Conservation (phyloP, 2,329 filamentous ascomycete species). For the Thyridium curvatum region DNA sequence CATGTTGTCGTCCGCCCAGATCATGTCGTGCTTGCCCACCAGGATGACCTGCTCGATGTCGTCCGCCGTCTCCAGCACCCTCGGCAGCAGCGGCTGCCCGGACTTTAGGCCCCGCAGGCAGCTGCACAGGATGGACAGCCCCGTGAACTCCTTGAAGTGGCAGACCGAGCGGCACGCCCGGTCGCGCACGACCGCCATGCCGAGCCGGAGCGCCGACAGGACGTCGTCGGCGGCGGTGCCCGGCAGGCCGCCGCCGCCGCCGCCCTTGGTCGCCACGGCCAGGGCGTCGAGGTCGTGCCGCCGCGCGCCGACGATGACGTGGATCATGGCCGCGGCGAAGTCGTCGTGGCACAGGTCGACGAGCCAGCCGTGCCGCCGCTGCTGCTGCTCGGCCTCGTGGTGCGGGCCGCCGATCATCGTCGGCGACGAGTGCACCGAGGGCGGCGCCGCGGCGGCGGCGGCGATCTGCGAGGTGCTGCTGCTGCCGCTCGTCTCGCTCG, state of each 20-base stretch:
- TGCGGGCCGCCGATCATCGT: neutral
- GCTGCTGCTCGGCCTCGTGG: too few relatives aligned
- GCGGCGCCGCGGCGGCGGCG: neutral
- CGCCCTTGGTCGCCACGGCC: neutral
- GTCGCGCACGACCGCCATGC: slow-evolving; percentile 7
- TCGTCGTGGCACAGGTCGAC: slow-evolving; percentile 17
- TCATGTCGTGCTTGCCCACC: slow-evolving; percentile 11
- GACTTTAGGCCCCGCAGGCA: slow-evolving; percentile 8
- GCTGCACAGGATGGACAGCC: slow-evolving; percentile 10
- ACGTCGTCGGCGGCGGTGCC: neutral
- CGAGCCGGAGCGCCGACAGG: neutral
- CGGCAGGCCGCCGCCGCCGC: neutral
- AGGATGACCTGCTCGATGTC: slow-evolving; percentile 15
- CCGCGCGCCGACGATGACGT: slow-evolving; percentile 11
- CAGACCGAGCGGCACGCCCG: slow-evolving; percentile 13
- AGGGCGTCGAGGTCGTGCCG: slow-evolving; percentile 5
- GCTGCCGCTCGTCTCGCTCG: slow-evolving; percentile 1
- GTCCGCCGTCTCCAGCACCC: slow-evolving; percentile 10
- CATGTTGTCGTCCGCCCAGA: slow-evolving; percentile 9
- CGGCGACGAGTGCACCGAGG: slow-evolving; percentile 2
- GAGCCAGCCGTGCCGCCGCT: slow-evolving; percentile 8
- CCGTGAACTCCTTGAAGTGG: slow-evolving; percentile 15
- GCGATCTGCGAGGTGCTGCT: neutral
- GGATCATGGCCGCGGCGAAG: slow-evolving; percentile 14
- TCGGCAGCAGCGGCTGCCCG: slow-evolving; percentile 4